A percentile compares a stretch with the other conserved stretches of the same genome.
Conservation (phyloP, 768 basidiomycete genomes). For the Rhodotorula kratochvilovae region DNA sequence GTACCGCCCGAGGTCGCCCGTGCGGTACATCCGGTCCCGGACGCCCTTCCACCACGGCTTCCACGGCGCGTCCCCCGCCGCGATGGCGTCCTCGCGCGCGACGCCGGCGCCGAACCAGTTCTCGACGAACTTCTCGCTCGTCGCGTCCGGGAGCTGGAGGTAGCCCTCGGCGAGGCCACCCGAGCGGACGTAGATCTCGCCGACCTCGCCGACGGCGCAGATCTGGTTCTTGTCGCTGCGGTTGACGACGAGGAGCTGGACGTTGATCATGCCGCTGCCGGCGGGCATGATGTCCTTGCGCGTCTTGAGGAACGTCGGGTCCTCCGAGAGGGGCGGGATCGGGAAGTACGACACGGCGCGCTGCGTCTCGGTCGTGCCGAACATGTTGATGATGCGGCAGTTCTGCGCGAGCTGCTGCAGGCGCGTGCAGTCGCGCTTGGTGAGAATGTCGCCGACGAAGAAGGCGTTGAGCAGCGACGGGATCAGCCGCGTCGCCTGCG, state of each 20-base stretch:
- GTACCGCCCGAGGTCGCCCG: slow-evolving; percentile 93
- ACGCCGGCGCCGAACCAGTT: slow-evolving; percentile 78
- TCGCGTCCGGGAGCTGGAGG: slow-evolving; percentile 67
- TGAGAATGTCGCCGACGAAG: slow-evolving; percentile 98
- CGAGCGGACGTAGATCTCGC: slow-evolving; percentile 96
- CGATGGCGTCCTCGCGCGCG: slow-evolving; percentile 65
- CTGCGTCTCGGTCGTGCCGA: slow-evolving; percentile 98
- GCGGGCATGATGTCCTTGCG: slow-evolving; percentile 99
- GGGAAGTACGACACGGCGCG: slow-evolving; percentile 96
- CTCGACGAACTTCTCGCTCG: slow-evolving; percentile 80
- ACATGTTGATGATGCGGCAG: slow-evolving; percentile 97
- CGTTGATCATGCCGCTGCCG: slow-evolving; percentile 94
- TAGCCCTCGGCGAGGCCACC: slow-evolving; percentile 96
- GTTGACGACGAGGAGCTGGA: slow-evolving; percentile 94
- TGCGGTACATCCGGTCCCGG: slow-evolving; percentile 94
- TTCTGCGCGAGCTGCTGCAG: slow-evolving; percentile 88
- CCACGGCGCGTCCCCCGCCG: slow-evolving; percentile 62
- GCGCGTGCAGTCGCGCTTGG: slow-evolving; percentile 93
- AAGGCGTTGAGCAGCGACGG: slow-evolving; percentile 83
- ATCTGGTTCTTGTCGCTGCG: slow-evolving; percentile 73
- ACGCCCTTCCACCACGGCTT: slow-evolving; percentile 87
- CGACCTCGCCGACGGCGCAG: slow-evolving; percentile 92
- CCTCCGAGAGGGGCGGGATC: slow-evolving; percentile 75
- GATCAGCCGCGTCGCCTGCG: slow-evolving; percentile 74
- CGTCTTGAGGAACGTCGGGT: slow-evolving; percentile 82